A percentile compares a stretch with the other conserved stretches of the same genome.
phyloP scores from a whole-genome alignment of 768 basidiomycete genomes.

The Podaxis mareebaensis region DNA sequence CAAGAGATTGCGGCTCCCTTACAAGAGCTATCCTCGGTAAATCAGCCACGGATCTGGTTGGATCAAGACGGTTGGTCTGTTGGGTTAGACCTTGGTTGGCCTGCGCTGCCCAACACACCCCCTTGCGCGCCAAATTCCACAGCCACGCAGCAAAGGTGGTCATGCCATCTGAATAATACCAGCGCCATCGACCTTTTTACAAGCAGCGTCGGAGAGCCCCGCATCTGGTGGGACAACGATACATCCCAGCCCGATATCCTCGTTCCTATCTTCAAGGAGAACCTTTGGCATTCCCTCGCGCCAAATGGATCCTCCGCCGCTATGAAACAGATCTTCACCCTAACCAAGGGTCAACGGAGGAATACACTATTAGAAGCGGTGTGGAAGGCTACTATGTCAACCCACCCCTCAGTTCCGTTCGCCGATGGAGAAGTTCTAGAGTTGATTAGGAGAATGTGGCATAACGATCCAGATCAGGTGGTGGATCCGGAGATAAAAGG shows the following conservation, averaged over 20 bases:
- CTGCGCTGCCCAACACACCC: background rate
- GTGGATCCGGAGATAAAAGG: conserved; percentile 11
- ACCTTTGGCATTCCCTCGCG: conserved; percentile 13
- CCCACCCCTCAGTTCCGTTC: conserved; percentile 4
- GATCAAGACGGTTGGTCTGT: conserved; percentile 17
- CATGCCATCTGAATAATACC: conserved; percentile 11
- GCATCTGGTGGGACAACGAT: conserved; percentile 14
- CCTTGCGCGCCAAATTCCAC: background rate
- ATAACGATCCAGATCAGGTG: conserved; percentile 8
- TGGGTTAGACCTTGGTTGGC: conserved; percentile 5
- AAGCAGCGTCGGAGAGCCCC: conserved; percentile 7
- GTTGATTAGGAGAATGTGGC: conserved; percentile 14
- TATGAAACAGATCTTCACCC: conserved; percentile 20
- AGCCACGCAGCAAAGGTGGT: conserved; percentile 12
- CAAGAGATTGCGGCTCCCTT: conserved; percentile 11
- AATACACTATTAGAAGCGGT: conserved; percentile 17
- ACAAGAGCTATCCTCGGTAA: background rate
- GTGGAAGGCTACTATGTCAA: conserved; percentile 15
- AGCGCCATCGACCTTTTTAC: background rate
- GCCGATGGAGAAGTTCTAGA: conserved; percentile 14
- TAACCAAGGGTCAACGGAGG: conserved; percentile 16
- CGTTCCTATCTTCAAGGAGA: conserved; percentile 6
- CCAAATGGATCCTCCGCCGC: conserved; percentile 15
- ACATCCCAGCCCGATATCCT: conserved; percentile 8
- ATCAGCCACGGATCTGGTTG: conserved; percentile 18